Base-by-base conservation (phyloP, 2,329 filamentous ascomycete genomes). In the Cryphonectria parasitica region DNA sequence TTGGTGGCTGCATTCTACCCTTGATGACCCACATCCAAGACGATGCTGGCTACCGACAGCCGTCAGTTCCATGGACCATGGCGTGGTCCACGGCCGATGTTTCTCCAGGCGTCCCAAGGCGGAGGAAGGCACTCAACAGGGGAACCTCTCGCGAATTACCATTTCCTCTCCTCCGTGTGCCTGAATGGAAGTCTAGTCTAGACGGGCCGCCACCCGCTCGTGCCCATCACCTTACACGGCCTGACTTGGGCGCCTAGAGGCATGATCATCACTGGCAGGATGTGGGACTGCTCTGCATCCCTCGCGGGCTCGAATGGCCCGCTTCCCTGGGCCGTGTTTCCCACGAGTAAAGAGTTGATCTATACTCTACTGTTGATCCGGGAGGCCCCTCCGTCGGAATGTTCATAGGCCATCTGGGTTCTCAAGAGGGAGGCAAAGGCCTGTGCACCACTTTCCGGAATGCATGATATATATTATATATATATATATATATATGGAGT, bases 251-350 rank as follows among this genome's bases (percentile, higher is more conserved):
- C 4, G 41, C 39, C 36, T 36, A 17, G 11, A 11, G 7, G 22
- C 4, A 43, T 22, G 28, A 19, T 17, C 10, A 34, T 22, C 56
- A 39, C 28, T 49, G n/a, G 13, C 22, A 52, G 41, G 58, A 39
- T 52, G 58, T 61, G 60, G 58, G 41, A 39, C 19, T 28, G 41
- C 39, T 39, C 43, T 41, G 17, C 39, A 36, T 52, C 6, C 45
- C 31, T 41, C 28, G 54, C 66, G 31, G 31, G 39, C 43, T 62
- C 39, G 52, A 6, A 25, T n/a, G 36, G 41, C 3, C 60, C 56
- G 58, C 58, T 68, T 63, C 66, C n/a, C 58, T 62, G 58, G 66
- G 58, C 66, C 66, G 66, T 68, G 41, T 62, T 61, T 68, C 56
- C 66, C 58, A 62, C 58, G n/a, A 45, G 28, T 45, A 36, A n/a